A percentile compares a stretch with the other conserved stretches of the same genome.
Conservation (phyloP, 1,139 yeast species). For the Zygosaccharomyces sapae region DNA sequence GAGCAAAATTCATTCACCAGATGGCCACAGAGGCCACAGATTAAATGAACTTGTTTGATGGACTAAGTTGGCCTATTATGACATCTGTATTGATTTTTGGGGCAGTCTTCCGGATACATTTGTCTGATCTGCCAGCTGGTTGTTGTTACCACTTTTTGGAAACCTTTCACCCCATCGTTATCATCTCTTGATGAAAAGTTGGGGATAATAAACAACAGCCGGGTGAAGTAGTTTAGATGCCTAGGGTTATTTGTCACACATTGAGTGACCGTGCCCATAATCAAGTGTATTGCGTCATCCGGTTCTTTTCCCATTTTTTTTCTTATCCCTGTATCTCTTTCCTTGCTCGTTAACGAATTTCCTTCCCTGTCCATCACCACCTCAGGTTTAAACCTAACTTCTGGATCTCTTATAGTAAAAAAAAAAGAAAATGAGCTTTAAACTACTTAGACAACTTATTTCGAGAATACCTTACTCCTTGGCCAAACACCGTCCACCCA, state of each 20-base stretch:
- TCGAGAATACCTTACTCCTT: not conserved
- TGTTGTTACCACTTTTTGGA: conserved; percentile 5
- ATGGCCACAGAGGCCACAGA: not conserved
- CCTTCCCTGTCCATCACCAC: not conserved
- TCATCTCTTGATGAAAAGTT: not conserved
- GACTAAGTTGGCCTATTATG: not conserved
- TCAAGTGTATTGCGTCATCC: no score
- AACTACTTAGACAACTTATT: not conserved
- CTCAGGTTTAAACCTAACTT: not conserved
- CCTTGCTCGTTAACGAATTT: no score
- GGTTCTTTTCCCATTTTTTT: no score
- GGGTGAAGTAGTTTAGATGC: no score
- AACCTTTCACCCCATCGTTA: not conserved
- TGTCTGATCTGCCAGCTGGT: not conserved
- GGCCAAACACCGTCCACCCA: not conserved
- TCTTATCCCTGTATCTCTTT: no score
- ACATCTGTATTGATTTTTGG: not conserved
- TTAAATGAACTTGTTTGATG: not conserved
- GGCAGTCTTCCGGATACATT: conserved; percentile 1
- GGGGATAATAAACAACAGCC: no score
- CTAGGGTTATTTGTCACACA: no score
- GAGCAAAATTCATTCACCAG: conserved; percentile 17
- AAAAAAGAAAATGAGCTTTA: conserved; percentile 2
- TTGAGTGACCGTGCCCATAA: no score
- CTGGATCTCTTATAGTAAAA: not conserved